Evolutionary conservation across 2,329 filamentous ascomycete genomes (phyloP).

Genomic region (Monilinia laxa): DNA sequence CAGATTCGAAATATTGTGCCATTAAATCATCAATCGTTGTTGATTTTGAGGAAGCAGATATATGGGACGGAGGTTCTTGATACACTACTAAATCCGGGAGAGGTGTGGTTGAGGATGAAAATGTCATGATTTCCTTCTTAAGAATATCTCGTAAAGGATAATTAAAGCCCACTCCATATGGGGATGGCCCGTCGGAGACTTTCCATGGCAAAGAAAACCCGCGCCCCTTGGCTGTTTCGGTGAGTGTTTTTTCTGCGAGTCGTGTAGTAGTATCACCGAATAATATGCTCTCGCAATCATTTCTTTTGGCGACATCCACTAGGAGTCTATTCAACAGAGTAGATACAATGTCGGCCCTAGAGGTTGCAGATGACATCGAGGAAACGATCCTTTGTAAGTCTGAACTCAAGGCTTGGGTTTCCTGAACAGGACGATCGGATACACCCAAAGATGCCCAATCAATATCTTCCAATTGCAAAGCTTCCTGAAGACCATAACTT

Average conservation of each 20-base stretch:
- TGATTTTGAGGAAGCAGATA: conserved; percentile 52
- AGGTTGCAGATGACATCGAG: conserved; percentile 69
- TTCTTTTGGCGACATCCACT: conserved; percentile 59
- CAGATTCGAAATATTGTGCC: conserved; percentile 80
- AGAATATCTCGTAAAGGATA: conserved; percentile 85
- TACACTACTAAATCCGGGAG: conserved; percentile 51
- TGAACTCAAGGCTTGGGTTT: conserved; percentile 31
- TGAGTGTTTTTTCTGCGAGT: conserved; percentile 80
- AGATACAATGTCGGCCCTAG: conserved; percentile 69
- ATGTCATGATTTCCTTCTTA: conserved; percentile 73
- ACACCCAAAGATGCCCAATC: conserved; percentile 52
- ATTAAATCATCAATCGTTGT: conserved; percentile 91
- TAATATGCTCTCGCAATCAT: conserved; percentile 67
- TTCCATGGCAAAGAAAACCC: conserved; percentile 82
- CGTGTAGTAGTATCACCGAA: conserved; percentile 85
- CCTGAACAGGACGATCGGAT: conserved; percentile 23
- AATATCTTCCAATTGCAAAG: conserved; percentile 53
- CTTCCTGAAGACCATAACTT: conserved; percentile 61
- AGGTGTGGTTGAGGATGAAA: conserved; percentile 55
- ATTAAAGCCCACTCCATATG: conserved; percentile 50
- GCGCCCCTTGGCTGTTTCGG: conserved; percentile 87
- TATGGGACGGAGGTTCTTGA: conserved; percentile 40
- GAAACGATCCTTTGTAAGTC: conserved; percentile 49
- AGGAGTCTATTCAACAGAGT: conserved; percentile 73
- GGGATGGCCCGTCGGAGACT: conserved; percentile 65